These are phyloP conservation scores for Diaporthe vexans DNA, from an alignment of 2,329 filamentous ascomycete genomes.

Conservation along the genomic window DNA sequence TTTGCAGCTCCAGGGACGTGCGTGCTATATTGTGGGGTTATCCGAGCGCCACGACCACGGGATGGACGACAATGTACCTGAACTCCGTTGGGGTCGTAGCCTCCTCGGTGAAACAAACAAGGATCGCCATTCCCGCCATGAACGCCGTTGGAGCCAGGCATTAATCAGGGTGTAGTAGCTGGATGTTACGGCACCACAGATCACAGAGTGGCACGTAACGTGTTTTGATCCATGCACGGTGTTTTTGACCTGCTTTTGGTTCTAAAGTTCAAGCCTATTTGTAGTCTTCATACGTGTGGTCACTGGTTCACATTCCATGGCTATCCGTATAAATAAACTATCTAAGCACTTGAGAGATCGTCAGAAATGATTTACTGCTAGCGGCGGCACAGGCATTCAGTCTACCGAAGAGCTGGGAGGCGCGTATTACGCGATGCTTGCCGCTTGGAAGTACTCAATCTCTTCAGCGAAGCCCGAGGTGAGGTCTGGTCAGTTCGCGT, in stretches of 20 bases:
- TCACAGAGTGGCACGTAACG: not conserved
- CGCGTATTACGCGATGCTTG: too few relatives aligned
- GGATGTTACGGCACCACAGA: not conserved
- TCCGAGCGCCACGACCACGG: constrained; percentile 11
- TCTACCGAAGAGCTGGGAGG: too few relatives aligned
- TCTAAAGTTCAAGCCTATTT: too few relatives aligned
- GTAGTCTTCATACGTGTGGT: too few relatives aligned
- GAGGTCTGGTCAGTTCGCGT: too few relatives aligned
- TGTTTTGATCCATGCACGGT: not conserved
- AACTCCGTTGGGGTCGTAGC: not conserved
- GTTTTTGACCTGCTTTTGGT: not conserved
- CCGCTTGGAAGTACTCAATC: too few relatives aligned
- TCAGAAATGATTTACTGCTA: too few relatives aligned
- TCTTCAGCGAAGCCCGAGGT: too few relatives aligned
- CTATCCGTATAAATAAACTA: too few relatives aligned
- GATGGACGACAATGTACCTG: not conserved
- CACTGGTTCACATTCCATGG: too few relatives aligned
- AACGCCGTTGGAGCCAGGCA: not conserved
- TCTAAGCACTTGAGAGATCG: too few relatives aligned
- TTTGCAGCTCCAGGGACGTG: constrained; percentile 25
- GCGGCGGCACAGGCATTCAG: too few relatives aligned
- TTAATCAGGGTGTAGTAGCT: not conserved
- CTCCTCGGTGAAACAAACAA: not conserved
- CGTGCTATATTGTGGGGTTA: constrained; percentile 6
- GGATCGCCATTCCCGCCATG: not conserved